Evolutionary conservation across 345 rosid species (phyloP).

Genomic region (Citrus maxima): DNA sequence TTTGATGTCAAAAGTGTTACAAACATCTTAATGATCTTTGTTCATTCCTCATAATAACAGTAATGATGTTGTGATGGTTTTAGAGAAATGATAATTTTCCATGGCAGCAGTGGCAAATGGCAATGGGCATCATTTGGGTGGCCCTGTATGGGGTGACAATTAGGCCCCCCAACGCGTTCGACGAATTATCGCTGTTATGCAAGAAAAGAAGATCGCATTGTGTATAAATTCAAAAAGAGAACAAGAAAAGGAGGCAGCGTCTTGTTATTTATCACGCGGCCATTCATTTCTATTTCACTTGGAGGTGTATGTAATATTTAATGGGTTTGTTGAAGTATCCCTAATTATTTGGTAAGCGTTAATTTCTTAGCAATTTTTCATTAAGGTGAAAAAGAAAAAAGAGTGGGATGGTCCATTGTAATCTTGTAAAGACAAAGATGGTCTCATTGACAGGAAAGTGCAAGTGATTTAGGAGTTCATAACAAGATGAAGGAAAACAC

Average conservation of each 20-base stretch:
- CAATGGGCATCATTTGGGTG: constrained; percentile 27
- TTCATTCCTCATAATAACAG: constrained; percentile 17
- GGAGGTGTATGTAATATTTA: too few relatives aligned
- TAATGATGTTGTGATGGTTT: constrained; percentile 18
- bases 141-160: constrained; percentile 9
- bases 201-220: background rate
- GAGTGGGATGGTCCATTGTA: background rate
- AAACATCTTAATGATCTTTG: constrained; percentile 18
- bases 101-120: constrained; percentile 21
- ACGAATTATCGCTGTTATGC: background rate
- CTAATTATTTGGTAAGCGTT: too few relatives aligned
- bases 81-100: constrained; percentile 19
- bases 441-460: constrained; percentile 4
- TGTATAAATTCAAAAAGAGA: background rate
- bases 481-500: background rate
- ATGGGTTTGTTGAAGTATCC: too few relatives aligned
- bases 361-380: background rate
- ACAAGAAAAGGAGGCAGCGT: background rate
- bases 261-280: background rate
- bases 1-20: background rate
- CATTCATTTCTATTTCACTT: background rate
- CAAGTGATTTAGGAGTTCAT: constrained; percentile 5
- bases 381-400: background rate
- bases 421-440: background rate
- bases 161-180: background rate